Conservation (phyloP, 139 green algal genomes). For the Micractinium conductrix region DNA sequence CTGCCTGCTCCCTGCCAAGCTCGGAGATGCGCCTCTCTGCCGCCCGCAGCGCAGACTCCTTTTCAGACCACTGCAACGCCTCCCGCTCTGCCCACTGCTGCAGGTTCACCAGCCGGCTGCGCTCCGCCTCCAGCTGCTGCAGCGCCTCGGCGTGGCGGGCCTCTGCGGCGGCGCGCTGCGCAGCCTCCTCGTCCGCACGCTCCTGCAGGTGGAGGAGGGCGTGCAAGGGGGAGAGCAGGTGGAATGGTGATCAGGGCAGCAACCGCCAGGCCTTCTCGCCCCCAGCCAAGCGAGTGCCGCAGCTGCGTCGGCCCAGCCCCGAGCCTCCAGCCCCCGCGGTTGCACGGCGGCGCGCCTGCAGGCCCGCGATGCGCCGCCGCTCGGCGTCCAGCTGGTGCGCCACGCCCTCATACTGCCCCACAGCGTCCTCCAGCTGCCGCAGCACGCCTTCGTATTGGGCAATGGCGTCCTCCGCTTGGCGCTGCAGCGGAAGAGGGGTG, state of each 20-base stretch:
- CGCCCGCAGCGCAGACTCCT: background rate
- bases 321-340: background rate
- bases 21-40: background rate
- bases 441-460: background rate
- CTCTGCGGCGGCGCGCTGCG: background rate
- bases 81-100: background rate
- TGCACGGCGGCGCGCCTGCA: background rate
- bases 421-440: background rate
- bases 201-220: background rate
- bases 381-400: background rate
- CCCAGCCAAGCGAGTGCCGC: too few relatives aligned
- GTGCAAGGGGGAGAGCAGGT: background rate
- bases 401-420: background rate
- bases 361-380: background rate
- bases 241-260: background rate
- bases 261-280: background rate
- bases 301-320: too few relatives aligned
- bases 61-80: background rate
- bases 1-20: background rate
- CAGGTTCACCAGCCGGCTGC: background rate
- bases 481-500: background rate
- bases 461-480: background rate
- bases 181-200: background rate
- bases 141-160: background rate
- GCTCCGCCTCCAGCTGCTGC: slow-evolving; percentile 6